These are phyloP conservation scores for Fermentozyma sake DNA, from an alignment of 1,139 yeast genomes.

Conservation along the genomic window DNA sequence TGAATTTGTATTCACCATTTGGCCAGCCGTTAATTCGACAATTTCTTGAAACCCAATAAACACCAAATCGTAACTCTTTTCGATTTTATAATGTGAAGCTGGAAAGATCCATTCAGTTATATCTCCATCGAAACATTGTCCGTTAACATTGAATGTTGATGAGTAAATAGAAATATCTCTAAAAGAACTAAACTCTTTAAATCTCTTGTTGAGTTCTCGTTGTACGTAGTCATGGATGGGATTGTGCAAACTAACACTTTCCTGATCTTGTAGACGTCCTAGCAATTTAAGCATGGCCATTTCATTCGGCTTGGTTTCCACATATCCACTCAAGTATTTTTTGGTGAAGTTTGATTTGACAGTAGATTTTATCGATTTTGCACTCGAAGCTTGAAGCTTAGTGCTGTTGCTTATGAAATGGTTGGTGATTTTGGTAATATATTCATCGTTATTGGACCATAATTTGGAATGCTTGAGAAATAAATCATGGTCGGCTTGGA, in stretches of 20 bases:
- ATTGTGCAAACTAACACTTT: constrained; percentile 49
- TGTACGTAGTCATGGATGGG: constrained; percentile 71
- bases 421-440: constrained; percentile 40
- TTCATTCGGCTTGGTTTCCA: constrained; percentile 40
- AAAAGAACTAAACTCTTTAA: constrained; percentile 46
- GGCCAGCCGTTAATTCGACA: constrained; percentile 86
- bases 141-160: constrained; percentile 72
- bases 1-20: constrained; percentile 79
- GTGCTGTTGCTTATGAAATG: constrained; percentile 32
- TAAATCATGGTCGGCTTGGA: constrained; percentile 35
- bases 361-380: constrained; percentile 29
- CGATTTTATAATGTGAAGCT: constrained; percentile 9
- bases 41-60: constrained; percentile 89
- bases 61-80: constrained; percentile 57
- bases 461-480: constrained; percentile 49
- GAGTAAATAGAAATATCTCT: constrained; percentile 53
- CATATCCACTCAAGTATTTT: constrained; percentile 40
- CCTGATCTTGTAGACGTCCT: constrained; percentile 48
- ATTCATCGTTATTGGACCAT: constrained; percentile 59
- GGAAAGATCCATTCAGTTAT: constrained; percentile 61
- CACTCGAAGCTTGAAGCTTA: constrained; percentile 29
- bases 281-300: constrained; percentile 45
- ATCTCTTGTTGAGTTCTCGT: constrained; percentile 45
- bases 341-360: constrained; percentile 45
- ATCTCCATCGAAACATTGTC: constrained; percentile 48